phyloP scores from a whole-genome alignment of 1,139 yeast genomes.

The Casaregolazyma lundiana region DNA sequence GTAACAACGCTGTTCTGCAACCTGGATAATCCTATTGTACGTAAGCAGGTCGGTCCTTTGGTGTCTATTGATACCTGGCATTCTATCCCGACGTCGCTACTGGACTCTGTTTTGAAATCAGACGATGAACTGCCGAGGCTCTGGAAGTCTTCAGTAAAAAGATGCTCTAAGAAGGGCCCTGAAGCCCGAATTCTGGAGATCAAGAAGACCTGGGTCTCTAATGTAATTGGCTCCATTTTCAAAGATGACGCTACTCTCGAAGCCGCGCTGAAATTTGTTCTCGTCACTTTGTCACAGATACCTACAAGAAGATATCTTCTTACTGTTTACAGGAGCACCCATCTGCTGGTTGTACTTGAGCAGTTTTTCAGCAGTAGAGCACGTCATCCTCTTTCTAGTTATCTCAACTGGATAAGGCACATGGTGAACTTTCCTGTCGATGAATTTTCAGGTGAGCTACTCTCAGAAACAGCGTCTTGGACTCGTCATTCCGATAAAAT shows the following conservation, averaged over 20 bases:
- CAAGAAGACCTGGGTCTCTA: slow-evolving; percentile 16
- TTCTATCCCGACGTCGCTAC: slow-evolving; percentile 23
- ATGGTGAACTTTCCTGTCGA: slow-evolving; percentile 40
- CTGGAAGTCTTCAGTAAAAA: slow-evolving; percentile 27
- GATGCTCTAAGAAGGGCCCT: slow-evolving; percentile 19
- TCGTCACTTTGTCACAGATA: slow-evolving; percentile 37
- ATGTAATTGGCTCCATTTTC: slow-evolving; percentile 4
- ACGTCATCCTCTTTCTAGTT: slow-evolving; percentile 10
- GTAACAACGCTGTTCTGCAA: slow-evolving; percentile 1
- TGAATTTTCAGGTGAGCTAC: slow-evolving; percentile 38
- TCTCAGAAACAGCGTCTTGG: slow-evolving; percentile 22
- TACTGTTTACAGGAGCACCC: slow-evolving; percentile 32
- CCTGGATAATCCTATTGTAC: slow-evolving; percentile 24
- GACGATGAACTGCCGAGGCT: slow-evolving; percentile 23
- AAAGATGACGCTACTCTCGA: neutral
- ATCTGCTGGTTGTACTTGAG: slow-evolving; percentile 19
- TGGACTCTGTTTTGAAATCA: slow-evolving; percentile 21
- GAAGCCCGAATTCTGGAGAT: slow-evolving; percentile 13
- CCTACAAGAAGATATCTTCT: slow-evolving; percentile 41
- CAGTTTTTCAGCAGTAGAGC: neutral
- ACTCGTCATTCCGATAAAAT: slow-evolving; percentile 17
- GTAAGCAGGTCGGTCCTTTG: slow-evolving; percentile 33
- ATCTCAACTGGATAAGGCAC: slow-evolving; percentile 26
- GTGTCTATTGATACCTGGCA: slow-evolving; percentile 41
- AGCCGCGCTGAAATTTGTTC: slow-evolving; percentile 29